phyloP scores from a whole-genome alignment of 257 asterid genomes.

The Thymus mandschuricus region DNA sequence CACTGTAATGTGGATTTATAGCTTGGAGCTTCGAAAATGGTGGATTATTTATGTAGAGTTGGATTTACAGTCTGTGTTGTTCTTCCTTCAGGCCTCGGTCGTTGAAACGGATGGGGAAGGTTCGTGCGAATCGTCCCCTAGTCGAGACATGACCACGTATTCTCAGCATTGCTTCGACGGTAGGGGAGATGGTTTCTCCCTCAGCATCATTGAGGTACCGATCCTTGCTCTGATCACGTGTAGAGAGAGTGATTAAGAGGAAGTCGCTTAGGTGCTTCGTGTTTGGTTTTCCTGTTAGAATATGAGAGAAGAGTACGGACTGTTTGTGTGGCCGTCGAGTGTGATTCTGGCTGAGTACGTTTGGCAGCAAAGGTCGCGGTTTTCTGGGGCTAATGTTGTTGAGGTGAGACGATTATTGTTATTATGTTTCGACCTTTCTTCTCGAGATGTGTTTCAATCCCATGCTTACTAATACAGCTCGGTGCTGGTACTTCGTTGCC shows the following conservation, averaged over 20 bases:
- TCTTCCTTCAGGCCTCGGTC: conserved; percentile 34
- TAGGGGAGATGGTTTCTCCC: conserved; percentile 51
- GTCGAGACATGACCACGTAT: conserved; percentile 54
- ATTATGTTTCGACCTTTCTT: background rate
- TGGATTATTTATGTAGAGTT: conserved; percentile 17
- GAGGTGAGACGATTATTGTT: conserved; percentile 52
- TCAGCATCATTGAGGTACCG: conserved; percentile 67
- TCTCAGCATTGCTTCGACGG: conserved; percentile 64
- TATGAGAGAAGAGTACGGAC: conserved; percentile 94
- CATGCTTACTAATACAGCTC: conserved; percentile 48
- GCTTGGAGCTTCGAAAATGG: background rate
- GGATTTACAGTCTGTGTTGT: conserved; percentile 30
- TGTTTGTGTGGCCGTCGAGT: conserved; percentile 95
- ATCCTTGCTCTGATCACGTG: conserved; percentile 13
- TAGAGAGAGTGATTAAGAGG: background rate
- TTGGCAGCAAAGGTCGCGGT: conserved; percentile 83
- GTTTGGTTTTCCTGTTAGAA: conserved; percentile 48
- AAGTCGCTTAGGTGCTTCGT: background rate
- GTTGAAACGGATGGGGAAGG: conserved; percentile 25
- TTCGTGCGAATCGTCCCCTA: conserved; percentile 31
- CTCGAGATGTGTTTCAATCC: conserved; percentile 18
- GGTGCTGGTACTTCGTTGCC: conserved; percentile 99
- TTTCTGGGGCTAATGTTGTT: conserved; percentile 67
- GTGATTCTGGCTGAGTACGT: conserved; percentile 87
- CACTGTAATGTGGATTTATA: background rate